phyloP scores from a whole-genome alignment of 176 grass and related monocot species.

The Cymbopogon citratus region DNA sequence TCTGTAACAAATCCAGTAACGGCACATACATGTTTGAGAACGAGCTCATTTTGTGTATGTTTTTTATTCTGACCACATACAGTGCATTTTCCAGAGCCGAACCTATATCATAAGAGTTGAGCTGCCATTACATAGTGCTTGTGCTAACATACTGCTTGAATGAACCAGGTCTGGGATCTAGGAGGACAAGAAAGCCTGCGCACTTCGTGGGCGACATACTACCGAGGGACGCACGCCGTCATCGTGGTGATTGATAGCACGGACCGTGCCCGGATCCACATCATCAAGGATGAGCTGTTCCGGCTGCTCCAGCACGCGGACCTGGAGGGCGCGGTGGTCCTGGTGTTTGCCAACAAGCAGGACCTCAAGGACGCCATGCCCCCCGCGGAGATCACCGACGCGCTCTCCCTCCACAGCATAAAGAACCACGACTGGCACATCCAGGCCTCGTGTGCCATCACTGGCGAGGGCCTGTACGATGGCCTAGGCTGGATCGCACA shows the following conservation, averaged over 20 bases:
- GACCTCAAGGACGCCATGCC: conserved; percentile 94
- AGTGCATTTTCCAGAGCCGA: not conserved
- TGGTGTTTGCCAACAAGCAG: conserved; percentile 93
- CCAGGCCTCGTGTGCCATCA: conserved; percentile 80
- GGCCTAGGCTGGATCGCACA: conserved; percentile 90
- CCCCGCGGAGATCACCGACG: conserved; percentile 86
- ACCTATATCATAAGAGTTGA: not conserved
- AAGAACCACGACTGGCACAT: conserved; percentile 97
- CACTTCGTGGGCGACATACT: conserved; percentile 90
- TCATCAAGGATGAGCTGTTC: conserved; percentile 93
- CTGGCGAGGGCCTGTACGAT: conserved; percentile 76
- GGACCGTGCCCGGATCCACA: conserved; percentile 68
- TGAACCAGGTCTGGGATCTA: conserved; percentile 87
- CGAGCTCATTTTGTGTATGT: not conserved
- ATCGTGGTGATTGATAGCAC: conserved; percentile 93
- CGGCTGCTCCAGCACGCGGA: conserved; percentile 67
- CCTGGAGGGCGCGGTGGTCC: conserved; percentile 60
- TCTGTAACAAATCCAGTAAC: not conserved
- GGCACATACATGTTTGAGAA: not conserved
- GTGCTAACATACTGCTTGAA: conserved; percentile 25
- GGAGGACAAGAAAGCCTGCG: conserved; percentile 91
- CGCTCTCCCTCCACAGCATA: conserved; percentile 93
- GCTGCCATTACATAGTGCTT: not conserved
- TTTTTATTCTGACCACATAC: not conserved
- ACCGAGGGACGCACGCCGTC: conserved; percentile 71